phyloP scores from a whole-genome alignment of 352 stramenopile genomes.

The Plasmopara muralis region DNA sequence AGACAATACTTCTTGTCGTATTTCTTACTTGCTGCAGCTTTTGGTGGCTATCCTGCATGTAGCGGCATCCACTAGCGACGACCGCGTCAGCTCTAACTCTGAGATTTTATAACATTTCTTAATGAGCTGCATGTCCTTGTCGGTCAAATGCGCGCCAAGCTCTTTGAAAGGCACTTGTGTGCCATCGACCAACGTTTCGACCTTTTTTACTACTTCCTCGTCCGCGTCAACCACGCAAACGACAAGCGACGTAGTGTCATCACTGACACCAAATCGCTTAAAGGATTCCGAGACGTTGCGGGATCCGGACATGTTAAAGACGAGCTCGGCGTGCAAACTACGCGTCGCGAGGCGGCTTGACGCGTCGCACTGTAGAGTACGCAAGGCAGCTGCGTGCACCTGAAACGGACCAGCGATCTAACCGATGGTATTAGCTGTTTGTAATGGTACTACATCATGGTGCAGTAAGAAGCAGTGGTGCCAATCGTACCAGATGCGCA shows the following conservation, averaged over 20 bases:
- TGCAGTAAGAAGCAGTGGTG: slow-evolving; percentile 3
- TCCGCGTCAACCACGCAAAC: slow-evolving; percentile 74
- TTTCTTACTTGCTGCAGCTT: slow-evolving; percentile 73
- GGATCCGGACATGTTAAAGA: slow-evolving; percentile 81
- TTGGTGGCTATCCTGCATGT: slow-evolving; percentile 84
- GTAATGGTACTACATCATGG: background rate
- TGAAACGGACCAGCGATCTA: slow-evolving; percentile 75
- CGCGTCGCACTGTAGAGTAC: slow-evolving; percentile 61
- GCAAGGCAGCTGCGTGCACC: slow-evolving; percentile 62
- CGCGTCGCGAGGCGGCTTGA: slow-evolving; percentile 56
- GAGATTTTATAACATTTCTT: slow-evolving; percentile 85
- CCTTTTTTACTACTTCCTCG: slow-evolving; percentile 29
- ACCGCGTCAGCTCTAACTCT: slow-evolving; percentile 59
- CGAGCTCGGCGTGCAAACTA: slow-evolving; percentile 72
- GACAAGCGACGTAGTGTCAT: slow-evolving; percentile 48
- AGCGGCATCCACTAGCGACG: slow-evolving; percentile 61
- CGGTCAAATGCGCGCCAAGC: slow-evolving; percentile 41
- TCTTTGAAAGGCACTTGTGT: slow-evolving; percentile 35
- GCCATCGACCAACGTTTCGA: slow-evolving; percentile 47
- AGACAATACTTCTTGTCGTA: background rate
- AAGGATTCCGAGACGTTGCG: slow-evolving; percentile 83
- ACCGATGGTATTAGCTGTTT: background rate
- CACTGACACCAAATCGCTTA: slow-evolving; percentile 62
- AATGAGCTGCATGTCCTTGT: slow-evolving; percentile 46
- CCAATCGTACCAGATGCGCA: slow-evolving; percentile 42